Evolutionary conservation across 2,329 filamentous ascomycete species (phyloP), one percentile per base, ranked within the genome.

Genomic region (Penicillium sumatraense): DNA sequence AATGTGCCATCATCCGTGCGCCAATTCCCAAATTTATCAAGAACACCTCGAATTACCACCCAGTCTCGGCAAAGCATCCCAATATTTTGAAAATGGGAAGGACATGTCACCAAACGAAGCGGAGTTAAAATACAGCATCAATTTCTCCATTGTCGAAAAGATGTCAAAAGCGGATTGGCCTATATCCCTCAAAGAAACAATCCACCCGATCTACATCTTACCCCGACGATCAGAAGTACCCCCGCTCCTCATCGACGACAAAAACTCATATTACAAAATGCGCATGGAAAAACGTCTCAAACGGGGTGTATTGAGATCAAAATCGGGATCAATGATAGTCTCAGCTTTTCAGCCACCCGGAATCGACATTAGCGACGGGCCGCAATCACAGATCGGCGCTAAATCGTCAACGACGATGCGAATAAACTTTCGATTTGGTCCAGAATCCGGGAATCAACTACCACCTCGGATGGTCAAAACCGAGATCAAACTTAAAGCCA

Each of bases 31-130:
- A 33, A 23, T 63, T 10, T 56, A 53, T 13, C 36, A 48, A 27
- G 55, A 63, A 49, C 61, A 65, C 21, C 38, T 56, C 4, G 49
- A 51, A 11, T 52, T 63, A n/a, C 61, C 59, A 8, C 47, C 59
- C 9, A 63, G 56, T 31, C 29, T 65, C 3, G 46, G 56, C 23
- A 27, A 42, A 10, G 35, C 20, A 14, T 26, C 9, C 0, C 38
- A 29, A n/a, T 41, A 49, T 4, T 36, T 35, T 3, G 14, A 42
- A 2, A 10, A 16, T 8, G 3, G 9, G 1, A 20, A 55, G 4
- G 53, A 53, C 13, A 58, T 63, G 59, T 33, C 57, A 2, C 54
- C 59, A 3, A 8, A 41, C 9, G 42, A 41, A 21, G 29, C 47
- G 1, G 35, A 49, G 7, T 46, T 63, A 3, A 20, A 24, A 0